Percentiles rank a stretch among this genome's conserved stretches.
Conservation (phyloP, 306 rosid species). For the Lathyrus tuberosus region DNA sequence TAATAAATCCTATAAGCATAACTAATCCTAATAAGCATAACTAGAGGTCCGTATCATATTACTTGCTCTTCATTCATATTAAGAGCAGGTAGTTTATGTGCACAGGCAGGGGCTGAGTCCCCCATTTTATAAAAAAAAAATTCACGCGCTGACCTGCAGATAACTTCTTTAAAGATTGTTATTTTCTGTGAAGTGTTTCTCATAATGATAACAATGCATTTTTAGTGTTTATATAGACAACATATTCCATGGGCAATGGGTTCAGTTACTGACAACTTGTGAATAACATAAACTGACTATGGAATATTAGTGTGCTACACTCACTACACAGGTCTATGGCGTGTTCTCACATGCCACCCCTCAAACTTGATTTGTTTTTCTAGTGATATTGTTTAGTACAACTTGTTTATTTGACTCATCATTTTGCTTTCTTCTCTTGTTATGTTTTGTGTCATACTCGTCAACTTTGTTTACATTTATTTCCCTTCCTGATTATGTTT, state of each 20-base stretch:
- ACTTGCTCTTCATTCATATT: not conserved
- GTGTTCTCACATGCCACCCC: not conserved
- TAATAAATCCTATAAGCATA: too few relatives aligned
- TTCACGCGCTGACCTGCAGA: not conserved
- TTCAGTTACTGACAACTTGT: not conserved
- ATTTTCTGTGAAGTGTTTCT: not conserved
- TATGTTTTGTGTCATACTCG: slow-evolving; percentile 10
- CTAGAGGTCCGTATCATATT: not conserved
- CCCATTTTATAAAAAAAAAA: not conserved
- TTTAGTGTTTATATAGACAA: not conserved
- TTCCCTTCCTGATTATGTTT: slow-evolving; percentile 36
- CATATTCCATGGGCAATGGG: not conserved
- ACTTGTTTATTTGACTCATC: slow-evolving; percentile 15
- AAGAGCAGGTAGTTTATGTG: slow-evolving; percentile 14
- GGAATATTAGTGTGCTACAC: not conserved
- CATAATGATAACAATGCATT: not conserved
- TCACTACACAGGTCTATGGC: not conserved
- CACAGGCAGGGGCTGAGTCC: not conserved
- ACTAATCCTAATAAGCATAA: too few relatives aligned
- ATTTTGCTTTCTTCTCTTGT: slow-evolving; percentile 22
- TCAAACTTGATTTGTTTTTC: not conserved
- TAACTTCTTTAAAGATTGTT: not conserved
- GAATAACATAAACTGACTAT: not conserved
- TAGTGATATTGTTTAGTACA: slow-evolving; percentile 3
- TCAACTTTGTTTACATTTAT: slow-evolving; percentile 21